Conservation (phyloP, 2,329 filamentous ascomycete species). For the Microascus cirrosus region DNA sequence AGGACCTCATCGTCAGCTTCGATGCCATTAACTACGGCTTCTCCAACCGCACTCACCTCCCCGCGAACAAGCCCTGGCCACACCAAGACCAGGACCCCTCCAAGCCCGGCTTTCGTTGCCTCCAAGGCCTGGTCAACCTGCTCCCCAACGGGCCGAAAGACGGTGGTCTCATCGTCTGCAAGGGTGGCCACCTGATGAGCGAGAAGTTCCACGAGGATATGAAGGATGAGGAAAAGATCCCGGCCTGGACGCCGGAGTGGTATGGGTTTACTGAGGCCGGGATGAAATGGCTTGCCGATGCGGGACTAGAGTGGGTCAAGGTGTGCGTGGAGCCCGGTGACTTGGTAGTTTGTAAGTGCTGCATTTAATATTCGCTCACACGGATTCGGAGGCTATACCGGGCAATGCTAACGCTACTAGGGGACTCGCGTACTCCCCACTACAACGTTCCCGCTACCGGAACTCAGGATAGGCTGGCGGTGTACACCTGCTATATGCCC, state of each 20-base stretch:
- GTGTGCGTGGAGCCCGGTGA: slow-evolving; percentile 29
- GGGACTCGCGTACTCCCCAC: slow-evolving; percentile 27
- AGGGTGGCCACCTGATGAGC: slow-evolving; percentile 14
- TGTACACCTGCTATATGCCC: slow-evolving; percentile 16
- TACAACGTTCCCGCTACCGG: slow-evolving; percentile 24
- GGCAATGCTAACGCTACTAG: neutral
- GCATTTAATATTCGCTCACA: neutral
- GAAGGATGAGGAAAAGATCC: slow-evolving; percentile 18
- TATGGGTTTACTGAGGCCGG: slow-evolving; percentile 22
- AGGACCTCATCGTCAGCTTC: slow-evolving; percentile 36
- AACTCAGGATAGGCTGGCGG: neutral
- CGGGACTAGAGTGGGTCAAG: slow-evolving; percentile 20
- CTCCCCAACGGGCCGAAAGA: slow-evolving; percentile 21
- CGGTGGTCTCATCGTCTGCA: slow-evolving; percentile 20
- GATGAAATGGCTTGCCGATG: slow-evolving; percentile 22
- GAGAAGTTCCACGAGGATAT: slow-evolving; percentile 23
- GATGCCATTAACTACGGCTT: slow-evolving; percentile 32
- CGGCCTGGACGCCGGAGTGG: slow-evolving; percentile 23
- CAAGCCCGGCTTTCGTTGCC: slow-evolving; percentile 31
- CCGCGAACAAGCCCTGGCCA: slow-evolving; percentile 26
- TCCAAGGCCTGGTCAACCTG: slow-evolving; percentile 38
- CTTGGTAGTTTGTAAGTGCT: slow-evolving; percentile 22
- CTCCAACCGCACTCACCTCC: slow-evolving; percentile 22
- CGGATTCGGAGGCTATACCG: no score
- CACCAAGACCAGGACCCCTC: slow-evolving; percentile 31